Base-by-base conservation (phyloP, 495 filamentous ascomycete genomes). In the Podospora tetraspora region DNA sequence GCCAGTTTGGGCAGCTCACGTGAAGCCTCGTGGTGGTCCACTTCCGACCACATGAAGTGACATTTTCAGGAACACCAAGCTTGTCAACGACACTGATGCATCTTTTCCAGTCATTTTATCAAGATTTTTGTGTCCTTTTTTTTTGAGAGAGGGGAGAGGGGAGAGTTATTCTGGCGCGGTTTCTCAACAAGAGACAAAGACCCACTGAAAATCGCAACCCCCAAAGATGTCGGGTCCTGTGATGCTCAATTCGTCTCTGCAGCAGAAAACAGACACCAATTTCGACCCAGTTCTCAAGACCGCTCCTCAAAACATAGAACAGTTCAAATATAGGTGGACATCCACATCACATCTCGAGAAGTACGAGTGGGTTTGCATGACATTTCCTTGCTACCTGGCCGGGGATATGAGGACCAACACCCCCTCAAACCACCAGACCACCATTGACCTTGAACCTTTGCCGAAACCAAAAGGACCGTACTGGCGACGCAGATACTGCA, bases 1-100 rank as follows among this genome's bases (percentile, higher is more conserved):
- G 22, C 61, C 4, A 21, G 56, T 52, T 23, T 21, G 22, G 34
- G 59, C 52, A 34, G 22, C 29, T 66, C 63, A 66, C 63, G 63
- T 66, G 63, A 27, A 23, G 25, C 63, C 63, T 12, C 43, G 16
- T 8, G 16, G 43, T 52, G 43, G 25, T 34, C 56, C 29, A 57
- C 37, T 8, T 9, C 13, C 32, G 16, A 43, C 32, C 19, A 64
- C 22, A 24, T 12, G 24, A 5, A 34, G 13, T n/a, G 21, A 16
- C 32, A 34, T 52, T 52, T 43, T 52, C 43, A 52, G 43, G 43
- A 52, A 52, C 43, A 13, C 43, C 3, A 52, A 63, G n/a, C 61
- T 30, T 24, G 12, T 16, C 29, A n/a, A 60, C 22, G 16, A 52
- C 43, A 34, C 9, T 43, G 43, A n/a, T 52, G 43, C 19, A 52